Conservation (phyloP, 2,329 filamentous ascomycete genomes). For the Alternaria tenuissima region DNA sequence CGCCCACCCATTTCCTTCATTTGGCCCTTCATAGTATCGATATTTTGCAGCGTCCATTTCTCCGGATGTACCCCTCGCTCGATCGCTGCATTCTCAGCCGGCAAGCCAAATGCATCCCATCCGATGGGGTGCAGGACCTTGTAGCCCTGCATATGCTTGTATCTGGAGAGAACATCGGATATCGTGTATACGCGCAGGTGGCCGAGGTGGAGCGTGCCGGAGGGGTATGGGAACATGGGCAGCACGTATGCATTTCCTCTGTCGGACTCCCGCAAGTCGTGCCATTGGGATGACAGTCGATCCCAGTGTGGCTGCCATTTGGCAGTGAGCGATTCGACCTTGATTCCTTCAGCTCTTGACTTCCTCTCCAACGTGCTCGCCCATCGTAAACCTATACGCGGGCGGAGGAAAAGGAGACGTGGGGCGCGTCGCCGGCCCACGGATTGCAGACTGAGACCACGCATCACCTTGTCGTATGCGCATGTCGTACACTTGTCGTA, state of each 20-base stretch:
- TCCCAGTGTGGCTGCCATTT: slow-evolving; percentile 66
- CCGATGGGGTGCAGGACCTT: slow-evolving; percentile 88
- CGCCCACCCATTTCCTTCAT: slow-evolving; percentile 78
- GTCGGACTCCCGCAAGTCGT: slow-evolving; percentile 19
- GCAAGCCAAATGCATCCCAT: slow-evolving; percentile 92
- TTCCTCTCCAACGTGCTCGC: slow-evolving; percentile 7
- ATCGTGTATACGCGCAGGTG: slow-evolving; percentile 91
- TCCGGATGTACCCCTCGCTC: slow-evolving; percentile 80
- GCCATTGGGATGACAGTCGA: slow-evolving; percentile 17
- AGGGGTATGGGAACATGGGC: slow-evolving; percentile 94
- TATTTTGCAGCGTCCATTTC: slow-evolving; percentile 82
- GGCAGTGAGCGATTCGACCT: slow-evolving; percentile 28
- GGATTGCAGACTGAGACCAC: slow-evolving; percentile 33
- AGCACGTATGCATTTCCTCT: slow-evolving; percentile 71
- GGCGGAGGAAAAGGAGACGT: slow-evolving; percentile 15
- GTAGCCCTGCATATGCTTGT: slow-evolving; percentile 75
- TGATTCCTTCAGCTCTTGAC: slow-evolving; percentile 14
- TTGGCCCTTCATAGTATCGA: slow-evolving; percentile 84
- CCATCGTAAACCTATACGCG: slow-evolving; percentile 19
- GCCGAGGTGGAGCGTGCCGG: slow-evolving; percentile 83
- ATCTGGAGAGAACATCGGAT: slow-evolving; percentile 83
- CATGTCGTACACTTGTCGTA: slow-evolving; percentile 20
- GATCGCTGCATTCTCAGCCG: slow-evolving; percentile 90
- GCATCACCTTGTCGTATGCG: slow-evolving; percentile 38
- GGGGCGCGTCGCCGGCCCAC: slow-evolving; percentile 36